Conservation (phyloP, 177 flowering plant species). For the Telopea speciosissima region DNA sequence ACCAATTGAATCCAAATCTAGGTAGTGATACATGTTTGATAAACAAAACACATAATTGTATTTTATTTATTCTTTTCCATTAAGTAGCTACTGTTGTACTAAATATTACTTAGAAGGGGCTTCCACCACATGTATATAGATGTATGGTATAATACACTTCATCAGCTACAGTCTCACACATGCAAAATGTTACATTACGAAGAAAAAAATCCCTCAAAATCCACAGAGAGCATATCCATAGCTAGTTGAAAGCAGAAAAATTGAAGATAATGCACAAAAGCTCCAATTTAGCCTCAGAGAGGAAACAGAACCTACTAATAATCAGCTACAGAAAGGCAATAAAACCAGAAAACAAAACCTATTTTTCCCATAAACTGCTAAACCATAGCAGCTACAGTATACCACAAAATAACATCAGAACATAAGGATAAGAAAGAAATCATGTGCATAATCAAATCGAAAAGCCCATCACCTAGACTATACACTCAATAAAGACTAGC, state of each 20-base stretch:
- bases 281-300: neutral
- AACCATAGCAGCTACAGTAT: no score
- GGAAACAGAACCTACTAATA: no score
- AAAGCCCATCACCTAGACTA: neutral
- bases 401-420: no score
- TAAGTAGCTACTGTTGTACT: neutral
- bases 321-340: neutral
- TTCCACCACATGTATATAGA: no score
- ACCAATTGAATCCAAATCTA: no score
- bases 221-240: no score
- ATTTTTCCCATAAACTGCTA: no score
- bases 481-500: neutral
- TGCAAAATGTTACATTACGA: neutral
- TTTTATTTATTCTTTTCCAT: neutral
- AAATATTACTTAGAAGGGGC: neutral
- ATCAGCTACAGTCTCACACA: neutral
- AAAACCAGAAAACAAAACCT: neutral
- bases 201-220: neutral
- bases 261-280: no score
- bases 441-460: neutral
- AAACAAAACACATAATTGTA: no score
- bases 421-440: neutral
- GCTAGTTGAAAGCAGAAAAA: neutral
- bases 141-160: neutral
- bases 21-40: neutral